Evolutionary conservation across 202 grass and related monocot genomes (phyloP).

Genomic region (Alloteropsis angusta): DNA sequence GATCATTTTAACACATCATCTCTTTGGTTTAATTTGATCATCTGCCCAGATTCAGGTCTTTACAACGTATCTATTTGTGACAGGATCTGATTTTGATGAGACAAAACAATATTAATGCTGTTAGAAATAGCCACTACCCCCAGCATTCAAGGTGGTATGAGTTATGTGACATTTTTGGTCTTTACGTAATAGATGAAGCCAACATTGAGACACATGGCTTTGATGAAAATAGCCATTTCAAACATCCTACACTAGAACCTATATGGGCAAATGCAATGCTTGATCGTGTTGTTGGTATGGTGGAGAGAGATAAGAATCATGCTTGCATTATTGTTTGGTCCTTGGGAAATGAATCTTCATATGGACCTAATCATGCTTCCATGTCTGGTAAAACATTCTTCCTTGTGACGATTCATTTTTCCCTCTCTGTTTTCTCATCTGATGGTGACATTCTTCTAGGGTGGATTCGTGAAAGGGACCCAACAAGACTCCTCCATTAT

Average conservation of each 20-base stretch:
- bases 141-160: constrained; percentile 96
- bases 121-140: constrained; percentile 95
- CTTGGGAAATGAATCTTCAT: constrained; percentile 82
- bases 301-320: constrained; percentile 97
- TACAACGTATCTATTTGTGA: constrained; percentile 12
- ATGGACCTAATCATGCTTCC: constrained; percentile 88
- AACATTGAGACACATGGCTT: constrained; percentile 98
- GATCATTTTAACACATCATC: not conserved
- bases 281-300: constrained; percentile 83
- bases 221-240: constrained; percentile 62
- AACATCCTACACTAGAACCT: constrained; percentile 78
- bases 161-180: constrained; percentile 81
- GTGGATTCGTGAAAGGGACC: constrained; percentile 78
- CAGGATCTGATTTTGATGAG: constrained; percentile 96
- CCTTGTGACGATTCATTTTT: not conserved
- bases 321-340: constrained; percentile 91
- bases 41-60: not conserved
- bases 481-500: constrained; percentile 78
- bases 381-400: constrained; percentile 59
- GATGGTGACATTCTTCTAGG: constrained; percentile 40
- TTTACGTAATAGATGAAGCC: constrained; percentile 94
- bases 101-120: constrained; percentile 96
- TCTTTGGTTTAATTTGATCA: not conserved
- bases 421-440: constrained; percentile 3
- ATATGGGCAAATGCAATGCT: constrained; percentile 78